Percentiles rank a stretch among this genome's conserved stretches.
These are phyloP conservation scores for Russula emetica DNA, from an alignment of 768 basidiomycete species.

Conservation along the genomic window DNA sequence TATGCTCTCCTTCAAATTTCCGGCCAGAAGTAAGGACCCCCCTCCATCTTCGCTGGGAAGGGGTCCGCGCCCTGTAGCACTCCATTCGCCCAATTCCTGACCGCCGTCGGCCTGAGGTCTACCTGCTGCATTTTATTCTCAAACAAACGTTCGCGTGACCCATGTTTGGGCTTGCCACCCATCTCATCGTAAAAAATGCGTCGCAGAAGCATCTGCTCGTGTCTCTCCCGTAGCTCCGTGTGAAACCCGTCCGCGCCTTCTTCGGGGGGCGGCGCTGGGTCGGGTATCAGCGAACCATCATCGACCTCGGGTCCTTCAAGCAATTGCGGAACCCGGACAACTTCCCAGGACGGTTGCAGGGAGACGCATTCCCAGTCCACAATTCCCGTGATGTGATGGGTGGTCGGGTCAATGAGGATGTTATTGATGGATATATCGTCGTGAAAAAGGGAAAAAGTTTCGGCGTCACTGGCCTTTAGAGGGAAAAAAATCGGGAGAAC, in stretches of 20 bases:
- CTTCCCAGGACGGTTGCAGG: conserved; percentile 5
- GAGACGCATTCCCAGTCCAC: conserved; percentile 24
- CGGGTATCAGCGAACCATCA: conserved; percentile 1
- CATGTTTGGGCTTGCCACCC: conserved; percentile 3
- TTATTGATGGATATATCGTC: conserved; percentile 18
- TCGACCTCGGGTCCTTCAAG: conserved; percentile 11
- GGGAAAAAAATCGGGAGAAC: not conserved
- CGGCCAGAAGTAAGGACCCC: not conserved
- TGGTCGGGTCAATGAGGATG: conserved; percentile 24
- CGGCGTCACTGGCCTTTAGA: not conserved
- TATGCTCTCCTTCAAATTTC: not conserved
- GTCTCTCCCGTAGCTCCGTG: not conserved
- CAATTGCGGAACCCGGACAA: conserved; percentile 2
- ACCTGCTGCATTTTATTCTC: conserved; percentile 2
- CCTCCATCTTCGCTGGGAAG: not conserved
- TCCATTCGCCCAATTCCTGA: not conserved
- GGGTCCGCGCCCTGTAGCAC: not conserved
- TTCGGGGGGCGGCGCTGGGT: not conserved
- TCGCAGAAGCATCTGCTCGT: conserved; percentile 5
- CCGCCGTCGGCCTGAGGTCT: not conserved
- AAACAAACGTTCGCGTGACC: conserved; percentile 4
- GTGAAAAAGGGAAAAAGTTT: conserved; percentile 13
- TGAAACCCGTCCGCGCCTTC: not conserved
- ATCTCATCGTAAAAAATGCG: conserved; percentile 2
- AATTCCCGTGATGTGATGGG: conserved; percentile 21